Evolutionary conservation across 257 asterid species (phyloP).

Genomic region (Solanum ahanhuiri): DNA sequence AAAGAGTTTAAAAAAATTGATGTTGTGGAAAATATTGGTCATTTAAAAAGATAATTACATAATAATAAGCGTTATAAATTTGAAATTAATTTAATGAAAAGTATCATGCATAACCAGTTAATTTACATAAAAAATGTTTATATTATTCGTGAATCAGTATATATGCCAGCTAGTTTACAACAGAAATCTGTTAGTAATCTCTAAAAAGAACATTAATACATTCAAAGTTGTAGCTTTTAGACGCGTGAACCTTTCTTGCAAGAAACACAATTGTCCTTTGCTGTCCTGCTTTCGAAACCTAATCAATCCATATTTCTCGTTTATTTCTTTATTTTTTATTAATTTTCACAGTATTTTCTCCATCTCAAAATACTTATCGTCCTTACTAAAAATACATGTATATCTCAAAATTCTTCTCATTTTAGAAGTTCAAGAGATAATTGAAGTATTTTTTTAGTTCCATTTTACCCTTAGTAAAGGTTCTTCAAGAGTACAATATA

Average conservation of each 20-base stretch:
- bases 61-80: neutral
- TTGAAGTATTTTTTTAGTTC: neutral
- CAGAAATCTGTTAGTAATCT: neutral
- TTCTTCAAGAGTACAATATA: neutral
- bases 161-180: neutral
- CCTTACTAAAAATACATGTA: neutral
- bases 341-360: neutral
- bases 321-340: neutral
- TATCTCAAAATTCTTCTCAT: neutral
- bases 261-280: conserved; percentile 5
- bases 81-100: too few species aligned
- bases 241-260: conserved; percentile 10
- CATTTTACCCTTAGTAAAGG: neutral
- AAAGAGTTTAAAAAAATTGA: too few species aligned
- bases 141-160: neutral
- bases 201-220: neutral
- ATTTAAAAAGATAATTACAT: neutral
- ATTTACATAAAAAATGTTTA: neutral
- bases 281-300: neutral
- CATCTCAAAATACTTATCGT: neutral
- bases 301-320: neutral
- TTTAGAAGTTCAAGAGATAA: too few species aligned
- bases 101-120: neutral
- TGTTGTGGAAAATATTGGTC: neutral
- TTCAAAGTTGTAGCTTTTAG: neutral